These are phyloP conservation scores for Moniliella sp. DNA, from an alignment of 1,284 basidiomycete genomes.

Conservation along the genomic window DNA sequence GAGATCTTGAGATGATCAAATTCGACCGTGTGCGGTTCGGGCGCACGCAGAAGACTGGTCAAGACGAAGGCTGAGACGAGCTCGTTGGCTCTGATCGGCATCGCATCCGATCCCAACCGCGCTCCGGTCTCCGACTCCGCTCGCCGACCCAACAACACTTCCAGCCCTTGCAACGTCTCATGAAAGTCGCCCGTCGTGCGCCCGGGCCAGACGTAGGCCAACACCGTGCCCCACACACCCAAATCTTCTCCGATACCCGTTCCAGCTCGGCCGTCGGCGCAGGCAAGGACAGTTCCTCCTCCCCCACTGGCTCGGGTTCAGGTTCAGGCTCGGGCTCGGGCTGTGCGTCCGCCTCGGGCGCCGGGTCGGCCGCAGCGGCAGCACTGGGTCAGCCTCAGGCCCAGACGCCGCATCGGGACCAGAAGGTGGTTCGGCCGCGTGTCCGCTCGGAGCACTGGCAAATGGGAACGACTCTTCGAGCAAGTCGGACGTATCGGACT, in stretches of 20 bases:
- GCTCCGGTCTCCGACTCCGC: neutral
- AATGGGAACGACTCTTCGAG: too few species aligned
- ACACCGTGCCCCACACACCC: slow-evolving; percentile 20
- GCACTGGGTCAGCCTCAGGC: too few species aligned
- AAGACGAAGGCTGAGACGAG: slow-evolving; percentile 20
- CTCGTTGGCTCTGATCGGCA: slow-evolving; percentile 7
- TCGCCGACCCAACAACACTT: slow-evolving; percentile 5
- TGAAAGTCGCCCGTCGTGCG: slow-evolving; percentile 5
- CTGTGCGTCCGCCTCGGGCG: too few species aligned
- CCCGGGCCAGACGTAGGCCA: slow-evolving; percentile 8
- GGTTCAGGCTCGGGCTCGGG: slow-evolving; percentile 1
- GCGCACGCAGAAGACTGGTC: slow-evolving; percentile 12
- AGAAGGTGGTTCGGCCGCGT: too few species aligned
- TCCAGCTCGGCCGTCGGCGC: slow-evolving; percentile 17
- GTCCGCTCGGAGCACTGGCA: too few species aligned
- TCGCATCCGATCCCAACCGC: neutral
- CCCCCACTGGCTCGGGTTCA: too few species aligned
- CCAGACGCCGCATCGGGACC: too few species aligned
- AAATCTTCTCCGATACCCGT: slow-evolving; percentile 14
- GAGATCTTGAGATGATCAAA: slow-evolving; percentile 15
- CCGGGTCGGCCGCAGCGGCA: too few species aligned
- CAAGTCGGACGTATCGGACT: too few species aligned
- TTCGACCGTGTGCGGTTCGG: slow-evolving; percentile 13
- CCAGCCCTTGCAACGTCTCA: slow-evolving; percentile 6
- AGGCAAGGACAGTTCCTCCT: slow-evolving; percentile 1